phyloP scores from a whole-genome alignment of 768 basidiomycete species.

The Suillus americanus region DNA sequence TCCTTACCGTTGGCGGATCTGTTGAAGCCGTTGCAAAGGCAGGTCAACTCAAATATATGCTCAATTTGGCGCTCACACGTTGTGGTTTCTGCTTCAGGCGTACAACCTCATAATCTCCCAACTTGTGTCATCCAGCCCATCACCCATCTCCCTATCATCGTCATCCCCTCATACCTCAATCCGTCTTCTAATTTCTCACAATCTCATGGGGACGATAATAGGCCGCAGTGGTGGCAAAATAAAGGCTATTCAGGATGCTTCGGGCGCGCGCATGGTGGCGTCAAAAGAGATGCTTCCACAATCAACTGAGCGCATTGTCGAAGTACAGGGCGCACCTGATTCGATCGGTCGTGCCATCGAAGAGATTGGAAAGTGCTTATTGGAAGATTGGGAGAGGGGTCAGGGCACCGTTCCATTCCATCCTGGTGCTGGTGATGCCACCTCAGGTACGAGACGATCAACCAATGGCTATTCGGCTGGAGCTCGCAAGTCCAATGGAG shows the following conservation, averaged over 20 bases:
- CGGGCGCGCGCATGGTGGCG: conserved; percentile 97
- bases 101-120: conserved; percentile 94
- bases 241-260: conserved; percentile 96
- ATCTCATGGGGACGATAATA: conserved; percentile 99
- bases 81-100: conserved; percentile 51
- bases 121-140: conserved; percentile 79
- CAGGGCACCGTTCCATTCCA: conserved; percentile 94
- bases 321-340: conserved; percentile 93
- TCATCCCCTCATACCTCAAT: conserved; percentile 76
- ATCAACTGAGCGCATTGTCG: conserved; percentile 98
- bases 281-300: conserved; percentile 99
- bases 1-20: conserved; percentile 89
- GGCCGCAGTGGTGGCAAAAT: conserved; percentile 96
- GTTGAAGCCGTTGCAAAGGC: conserved; percentile 94
- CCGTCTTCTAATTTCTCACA: conserved; percentile 97
- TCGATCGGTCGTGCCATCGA: conserved; percentile 90
- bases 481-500: conserved; percentile 68
- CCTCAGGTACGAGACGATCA: conserved; percentile 48
- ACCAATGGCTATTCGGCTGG: conserved; percentile 50
- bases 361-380: conserved; percentile 92
- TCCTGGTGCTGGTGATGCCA: conserved; percentile 82
- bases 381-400: conserved; percentile 97
- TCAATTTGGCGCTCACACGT: conserved; percentile 10
- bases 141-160: conserved; percentile 69
- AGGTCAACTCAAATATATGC: conserved; percentile 18